phyloP scores from a whole-genome alignment of 140 eudicot genomes.

The Flaveria floridana region DNA sequence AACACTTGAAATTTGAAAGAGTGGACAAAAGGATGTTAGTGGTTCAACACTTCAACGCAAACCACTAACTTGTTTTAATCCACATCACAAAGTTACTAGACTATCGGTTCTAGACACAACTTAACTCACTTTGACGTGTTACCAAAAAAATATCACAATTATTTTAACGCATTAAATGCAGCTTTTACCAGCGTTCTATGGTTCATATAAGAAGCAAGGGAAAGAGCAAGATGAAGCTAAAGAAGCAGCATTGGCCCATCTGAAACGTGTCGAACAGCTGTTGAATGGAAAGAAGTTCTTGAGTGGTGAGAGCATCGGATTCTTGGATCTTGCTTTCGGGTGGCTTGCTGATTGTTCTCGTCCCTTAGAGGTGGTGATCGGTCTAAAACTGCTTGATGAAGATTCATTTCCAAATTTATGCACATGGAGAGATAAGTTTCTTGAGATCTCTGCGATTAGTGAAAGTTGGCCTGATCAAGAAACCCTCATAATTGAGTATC shows the following conservation, averaged over 20 bases:
- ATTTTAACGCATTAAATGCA: not conserved
- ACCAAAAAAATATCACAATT: not conserved
- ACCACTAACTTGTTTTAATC: not conserved
- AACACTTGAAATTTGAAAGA: too few relatives aligned
- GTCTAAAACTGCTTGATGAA: constrained; percentile 33
- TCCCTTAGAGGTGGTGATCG: constrained; percentile 34
- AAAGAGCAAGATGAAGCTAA: constrained; percentile 36
- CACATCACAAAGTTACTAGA: not conserved
- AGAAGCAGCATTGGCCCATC: constrained; percentile 11
- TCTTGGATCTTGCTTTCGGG: constrained; percentile 32
- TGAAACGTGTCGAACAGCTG: constrained; percentile 24
- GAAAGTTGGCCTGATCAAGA: constrained; percentile 51
- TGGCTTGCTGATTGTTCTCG: constrained; percentile 33
- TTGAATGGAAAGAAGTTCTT: constrained; percentile 27
- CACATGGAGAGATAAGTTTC: constrained; percentile 39
- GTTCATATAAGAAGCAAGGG: constrained; percentile 20
- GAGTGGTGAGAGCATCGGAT: constrained; percentile 18
- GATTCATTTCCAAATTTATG: constrained; percentile 41
- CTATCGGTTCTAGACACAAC: not conserved
- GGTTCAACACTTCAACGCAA: too few relatives aligned
- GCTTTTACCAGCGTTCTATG: constrained; percentile 25
- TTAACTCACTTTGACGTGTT: not conserved
- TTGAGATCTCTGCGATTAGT: constrained; percentile 31
- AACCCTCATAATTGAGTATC: constrained; percentile 32
- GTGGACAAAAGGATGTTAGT: too few relatives aligned